phyloP scores from a whole-genome alignment of 129 eudicot species.

The Deinandra increscens region DNA sequence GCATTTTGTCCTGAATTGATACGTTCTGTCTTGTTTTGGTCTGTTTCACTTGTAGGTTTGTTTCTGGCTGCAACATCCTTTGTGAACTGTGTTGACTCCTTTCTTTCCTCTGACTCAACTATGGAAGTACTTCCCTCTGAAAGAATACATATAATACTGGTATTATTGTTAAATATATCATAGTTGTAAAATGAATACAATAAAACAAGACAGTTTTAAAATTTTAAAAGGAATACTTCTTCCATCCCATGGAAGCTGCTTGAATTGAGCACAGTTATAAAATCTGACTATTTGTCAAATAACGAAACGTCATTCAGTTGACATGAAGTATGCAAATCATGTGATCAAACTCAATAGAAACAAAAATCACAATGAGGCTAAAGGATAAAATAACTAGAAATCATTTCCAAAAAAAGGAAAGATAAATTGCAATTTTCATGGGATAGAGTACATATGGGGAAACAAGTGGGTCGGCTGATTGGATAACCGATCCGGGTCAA shows the following conservation, averaged over 20 bases:
- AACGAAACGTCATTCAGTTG: neutral
- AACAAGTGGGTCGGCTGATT: neutral
- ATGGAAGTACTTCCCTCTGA: conserved; percentile 46
- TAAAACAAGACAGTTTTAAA: conserved; percentile 1
- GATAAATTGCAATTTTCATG: neutral
- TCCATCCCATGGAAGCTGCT: conserved; percentile 9
- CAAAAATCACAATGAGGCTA: neutral
- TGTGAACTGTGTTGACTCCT: conserved; percentile 33
- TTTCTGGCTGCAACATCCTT: conserved; percentile 31
- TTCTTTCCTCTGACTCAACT: conserved; percentile 27
- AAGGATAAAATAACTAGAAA: neutral
- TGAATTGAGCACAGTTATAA: neutral
- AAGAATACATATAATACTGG: conserved; percentile 1
- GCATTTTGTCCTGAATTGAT: conserved; percentile 27
- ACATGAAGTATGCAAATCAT: conserved; percentile 13
- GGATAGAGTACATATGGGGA: conserved; percentile 1
- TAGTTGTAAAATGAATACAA: conserved; percentile 1
- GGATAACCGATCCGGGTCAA: neutral
- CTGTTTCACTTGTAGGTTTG: conserved; percentile 38
- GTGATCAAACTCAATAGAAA: neutral
- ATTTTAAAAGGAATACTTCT: neutral
- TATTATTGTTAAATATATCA: neutral
- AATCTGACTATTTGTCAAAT: neutral
- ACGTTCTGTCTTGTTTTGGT: conserved; percentile 28
- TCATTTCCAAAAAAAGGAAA: neutral